These are phyloP conservation scores for Solanum corneliomulleri DNA, from an alignment of 257 asterid genomes.

Conservation along the genomic window DNA sequence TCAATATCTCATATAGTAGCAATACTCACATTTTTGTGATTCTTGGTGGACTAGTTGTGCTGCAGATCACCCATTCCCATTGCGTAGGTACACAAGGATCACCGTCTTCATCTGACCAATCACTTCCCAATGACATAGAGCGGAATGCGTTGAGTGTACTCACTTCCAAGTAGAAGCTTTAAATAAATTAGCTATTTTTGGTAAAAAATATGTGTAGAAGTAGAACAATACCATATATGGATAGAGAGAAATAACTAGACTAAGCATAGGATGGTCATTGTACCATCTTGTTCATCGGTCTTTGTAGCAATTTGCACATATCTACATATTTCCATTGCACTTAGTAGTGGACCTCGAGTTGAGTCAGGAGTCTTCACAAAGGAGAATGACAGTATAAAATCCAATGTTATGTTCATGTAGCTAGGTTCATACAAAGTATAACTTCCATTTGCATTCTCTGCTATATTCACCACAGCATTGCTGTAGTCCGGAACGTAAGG, in stretches of 20 bases:
- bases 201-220: background rate
- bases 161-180: constrained; percentile 35
- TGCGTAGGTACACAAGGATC: constrained; percentile 80
- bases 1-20: background rate
- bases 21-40: constrained; percentile 68
- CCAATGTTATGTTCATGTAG: constrained; percentile 78
- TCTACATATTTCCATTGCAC: constrained; percentile 81
- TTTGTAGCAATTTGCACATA: constrained; percentile 61
- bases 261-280: background rate
- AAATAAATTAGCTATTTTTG: constrained; percentile 8
- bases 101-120: constrained; percentile 47
- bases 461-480: constrained; percentile 89
- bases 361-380: constrained; percentile 72
- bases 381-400: constrained; percentile 71
- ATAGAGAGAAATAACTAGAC: background rate
- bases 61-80: constrained; percentile 89
- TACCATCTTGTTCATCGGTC: constrained; percentile 71
- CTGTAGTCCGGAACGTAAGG: constrained; percentile 75
- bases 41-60: constrained; percentile 64
- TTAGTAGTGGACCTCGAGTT: constrained; percentile 66
- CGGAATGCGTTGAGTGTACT: constrained; percentile 40
- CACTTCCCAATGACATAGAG: constrained; percentile 34
- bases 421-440: constrained; percentile 87
- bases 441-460: constrained; percentile 93
- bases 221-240: background rate